Percentiles rank a stretch among this genome's conserved stretches.
Evolutionary conservation across 202 grass and related monocot genomes (phyloP).

Genomic region (Setaria italica): DNA sequence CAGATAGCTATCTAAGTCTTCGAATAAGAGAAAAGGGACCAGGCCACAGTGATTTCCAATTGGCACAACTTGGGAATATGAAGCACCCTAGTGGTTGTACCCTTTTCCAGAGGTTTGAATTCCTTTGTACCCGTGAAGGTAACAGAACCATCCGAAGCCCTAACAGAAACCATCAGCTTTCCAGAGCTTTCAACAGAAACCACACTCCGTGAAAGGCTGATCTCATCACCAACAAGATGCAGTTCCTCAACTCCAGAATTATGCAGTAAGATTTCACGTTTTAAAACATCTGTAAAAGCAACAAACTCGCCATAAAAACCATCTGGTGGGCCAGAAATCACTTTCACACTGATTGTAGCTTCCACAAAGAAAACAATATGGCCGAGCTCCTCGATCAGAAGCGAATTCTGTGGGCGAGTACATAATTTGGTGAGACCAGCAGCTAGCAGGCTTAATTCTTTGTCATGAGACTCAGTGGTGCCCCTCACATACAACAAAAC

Average conservation of each 20-base stretch:
- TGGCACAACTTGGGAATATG: not conserved
- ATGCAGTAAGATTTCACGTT: not conserved
- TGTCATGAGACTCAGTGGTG: not conserved
- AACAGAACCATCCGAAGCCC: not conserved
- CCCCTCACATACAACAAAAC: conserved; percentile 1
- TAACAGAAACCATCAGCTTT: not conserved
- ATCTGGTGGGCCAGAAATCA: not conserved
- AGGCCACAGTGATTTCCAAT: conserved; percentile 8
- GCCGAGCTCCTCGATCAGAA: not conserved
- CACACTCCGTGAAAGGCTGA: conserved; percentile 10
- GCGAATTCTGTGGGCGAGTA: not conserved
- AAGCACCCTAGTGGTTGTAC: not conserved
- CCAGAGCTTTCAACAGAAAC: not conserved
- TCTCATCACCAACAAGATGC: not conserved
- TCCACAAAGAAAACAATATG: not conserved
- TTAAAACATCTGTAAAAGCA: not conserved
- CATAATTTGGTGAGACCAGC: not conserved
- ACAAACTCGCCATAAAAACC: not conserved
- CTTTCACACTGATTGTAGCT: conserved; percentile 10
- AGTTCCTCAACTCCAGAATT: not conserved
- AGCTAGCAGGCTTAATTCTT: conserved; percentile 7
- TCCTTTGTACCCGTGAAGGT: not conserved
- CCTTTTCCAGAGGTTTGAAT: not conserved
- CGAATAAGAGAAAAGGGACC: not conserved
- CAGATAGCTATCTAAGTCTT: no score